Evolutionary conservation across 2,329 filamentous ascomycete genomes (phyloP).

Genomic region (Cladophialophora bantiana): DNA sequence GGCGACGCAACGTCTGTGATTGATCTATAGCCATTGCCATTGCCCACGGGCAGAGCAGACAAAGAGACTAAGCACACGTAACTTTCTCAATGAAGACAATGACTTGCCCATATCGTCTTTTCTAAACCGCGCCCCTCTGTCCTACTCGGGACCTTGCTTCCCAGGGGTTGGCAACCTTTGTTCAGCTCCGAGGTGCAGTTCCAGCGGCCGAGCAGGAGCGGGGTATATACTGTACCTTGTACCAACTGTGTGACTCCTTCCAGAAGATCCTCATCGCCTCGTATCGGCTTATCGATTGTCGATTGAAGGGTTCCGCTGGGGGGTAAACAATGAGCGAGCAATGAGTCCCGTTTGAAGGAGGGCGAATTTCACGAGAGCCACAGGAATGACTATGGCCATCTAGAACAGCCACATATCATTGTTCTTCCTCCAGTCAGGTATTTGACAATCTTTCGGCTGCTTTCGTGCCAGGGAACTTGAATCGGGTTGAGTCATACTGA

Average conservation of each 20-base stretch:
- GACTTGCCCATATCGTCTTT: not conserved
- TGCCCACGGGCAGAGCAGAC: not conserved
- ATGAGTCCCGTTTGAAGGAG: no score
- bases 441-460: not conserved
- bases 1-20: not conserved
- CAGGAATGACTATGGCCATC: no score
- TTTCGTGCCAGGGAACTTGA: not conserved
- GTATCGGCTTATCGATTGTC: conserved; percentile 3
- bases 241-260: no score
- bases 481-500: conserved; percentile 2
- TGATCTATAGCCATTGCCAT: not conserved
- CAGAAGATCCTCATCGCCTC: not conserved
- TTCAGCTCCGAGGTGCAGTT: not conserved
- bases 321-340: no score
- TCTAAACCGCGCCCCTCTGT: no score
- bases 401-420: no score
- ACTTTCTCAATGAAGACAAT: not conserved
- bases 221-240: not conserved
- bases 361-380: no score
- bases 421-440: no score
- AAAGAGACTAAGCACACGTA: not conserved
- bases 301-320: no score
- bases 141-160: no score
- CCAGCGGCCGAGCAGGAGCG: not conserved
- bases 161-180: no score